phyloP scores from a whole-genome alignment of 2,329 filamentous ascomycete genomes.

The Diaporthe citrichinensis region DNA sequence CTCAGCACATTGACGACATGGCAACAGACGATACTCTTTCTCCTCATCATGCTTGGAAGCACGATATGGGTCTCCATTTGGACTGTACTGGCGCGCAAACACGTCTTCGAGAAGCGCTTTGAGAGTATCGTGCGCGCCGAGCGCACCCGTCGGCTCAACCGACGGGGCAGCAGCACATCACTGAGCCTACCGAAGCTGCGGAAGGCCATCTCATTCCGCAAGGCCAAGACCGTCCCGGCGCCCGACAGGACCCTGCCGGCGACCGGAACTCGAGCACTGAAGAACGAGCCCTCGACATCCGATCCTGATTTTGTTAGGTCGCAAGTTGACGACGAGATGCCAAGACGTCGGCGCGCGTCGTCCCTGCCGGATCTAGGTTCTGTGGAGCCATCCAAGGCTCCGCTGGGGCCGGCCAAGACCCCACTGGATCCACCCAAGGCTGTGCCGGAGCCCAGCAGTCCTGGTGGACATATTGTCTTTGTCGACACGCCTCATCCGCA shows the following conservation, averaged over 20 bases:
- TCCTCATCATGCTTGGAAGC: slow-evolving; percentile 76
- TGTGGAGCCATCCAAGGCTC: background rate
- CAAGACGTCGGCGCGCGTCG: slow-evolving; percentile 11
- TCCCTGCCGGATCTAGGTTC: slow-evolving; percentile 20
- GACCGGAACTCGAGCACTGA: slow-evolving; percentile 6
- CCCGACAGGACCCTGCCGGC: slow-evolving; percentile 8
- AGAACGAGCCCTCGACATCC: background rate
- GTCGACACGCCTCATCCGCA: slow-evolving; percentile 14
- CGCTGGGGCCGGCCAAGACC: background rate
- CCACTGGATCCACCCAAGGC: background rate
- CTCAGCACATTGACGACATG: slow-evolving; percentile 75
- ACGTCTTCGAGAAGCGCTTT: slow-evolving; percentile 74
- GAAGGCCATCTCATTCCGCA: slow-evolving; percentile 24
- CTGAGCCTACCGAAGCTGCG: slow-evolving; percentile 8
- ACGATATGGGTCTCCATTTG: slow-evolving; percentile 77
- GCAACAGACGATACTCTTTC: slow-evolving; percentile 76
- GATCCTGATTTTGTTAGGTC: background rate
- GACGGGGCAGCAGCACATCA: slow-evolving; percentile 41
- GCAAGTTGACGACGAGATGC: background rate
- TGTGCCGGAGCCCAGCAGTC: background rate
- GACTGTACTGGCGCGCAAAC: slow-evolving; percentile 72
- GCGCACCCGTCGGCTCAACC: slow-evolving; percentile 42
- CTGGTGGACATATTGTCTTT: background rate
- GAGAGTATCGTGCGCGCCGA: slow-evolving; percentile 63
- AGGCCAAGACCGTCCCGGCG: slow-evolving; percentile 29